phyloP scores from a whole-genome alignment of 495 filamentous ascomycete species.

The Penicillium canescens region DNA sequence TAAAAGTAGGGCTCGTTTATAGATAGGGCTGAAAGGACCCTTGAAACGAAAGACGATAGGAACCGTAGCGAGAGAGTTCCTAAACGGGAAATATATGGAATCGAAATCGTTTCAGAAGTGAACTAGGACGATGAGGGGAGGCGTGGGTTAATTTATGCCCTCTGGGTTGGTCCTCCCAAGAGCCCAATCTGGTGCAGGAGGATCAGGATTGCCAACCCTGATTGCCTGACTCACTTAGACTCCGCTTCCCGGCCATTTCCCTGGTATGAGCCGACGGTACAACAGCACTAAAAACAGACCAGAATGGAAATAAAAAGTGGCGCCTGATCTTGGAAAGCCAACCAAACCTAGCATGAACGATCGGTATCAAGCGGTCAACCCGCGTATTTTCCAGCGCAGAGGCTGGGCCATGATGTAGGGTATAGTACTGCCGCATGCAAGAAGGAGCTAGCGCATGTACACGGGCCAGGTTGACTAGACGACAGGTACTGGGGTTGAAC shows the following conservation, averaged over 20 bases:
- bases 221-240: neutral
- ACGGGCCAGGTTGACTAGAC: conserved; percentile 18
- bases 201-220: neutral
- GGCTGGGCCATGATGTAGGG: conserved; percentile 11
- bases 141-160: conserved; percentile 1
- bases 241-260: conserved; percentile 3
- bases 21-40: conserved; percentile 2
- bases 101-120: neutral
- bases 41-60: conserved; percentile 18
- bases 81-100: conserved; percentile 7
- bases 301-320: conserved; percentile 8
- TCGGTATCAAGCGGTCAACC: conserved; percentile 3
- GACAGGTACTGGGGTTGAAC: conserved; percentile 11
- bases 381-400: conserved; percentile 8
- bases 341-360: conserved; percentile 9
- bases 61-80: conserved; percentile 33
- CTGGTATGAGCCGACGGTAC: conserved; percentile 9
- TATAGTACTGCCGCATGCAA: conserved; percentile 9
- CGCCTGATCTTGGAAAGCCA: conserved; percentile 9
- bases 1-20: neutral
- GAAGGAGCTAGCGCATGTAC: conserved; percentile 13
- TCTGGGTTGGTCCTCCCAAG: neutral
- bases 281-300: conserved; percentile 8
- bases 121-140: neutral
- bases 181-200: neutral